Evolutionary conservation across 371 early-diverging fungal genomes (phyloP), one percentile per base, ranked within the genome.

Genomic region (Coemansia linderi): DNA sequence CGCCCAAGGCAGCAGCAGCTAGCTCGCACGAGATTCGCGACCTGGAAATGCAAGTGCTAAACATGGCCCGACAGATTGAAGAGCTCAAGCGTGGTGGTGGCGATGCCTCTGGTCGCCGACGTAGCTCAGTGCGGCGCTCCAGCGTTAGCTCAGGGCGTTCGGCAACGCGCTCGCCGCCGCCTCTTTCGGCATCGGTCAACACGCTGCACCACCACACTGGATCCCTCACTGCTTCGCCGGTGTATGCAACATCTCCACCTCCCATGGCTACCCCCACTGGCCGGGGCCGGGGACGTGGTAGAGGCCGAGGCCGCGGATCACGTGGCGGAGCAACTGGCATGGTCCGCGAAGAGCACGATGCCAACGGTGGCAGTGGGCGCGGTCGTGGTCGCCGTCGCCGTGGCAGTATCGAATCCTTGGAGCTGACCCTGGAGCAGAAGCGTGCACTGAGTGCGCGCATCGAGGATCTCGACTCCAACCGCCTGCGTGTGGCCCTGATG

Each of bases 401-500:
- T 15, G 79, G 76, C 43, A 72, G 79, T 66, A 75, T 78, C 29
- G 77, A 76, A 63, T 72, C 75, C 27, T 84, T 85, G 27, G 87
- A 87, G 43, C 85, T 98, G 44, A 91, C 95, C 0, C 89, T 91
- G 71, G 93, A 93, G 64, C 93, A 96, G 79, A 97, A 96, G 87
- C 87, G 88, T 46, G 93, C 93, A 62, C 86, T 98, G 17, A 91
- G 91, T 72, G 89, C 88, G 48, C 86, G 86, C 40, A 96, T 98
- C 73, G 91, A 91, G 64, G 86, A 84, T 24, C 83, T 97, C 52
- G 78, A 87, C 6, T 88, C 88, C n/a, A 94, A 93, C 27, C 81
- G 90, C 43, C 84, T 95, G 56, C 87, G 86, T 37, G 87, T 86
- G 12, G 95, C 95, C 6, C 88, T 95, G 41, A 85, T 86, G 64